A percentile compares a stretch with the other conserved stretches of the same genome.
Evolutionary conservation across 2,329 filamentous ascomycete genomes (phyloP).

Genomic region (Aspergillus tubingensis): DNA sequence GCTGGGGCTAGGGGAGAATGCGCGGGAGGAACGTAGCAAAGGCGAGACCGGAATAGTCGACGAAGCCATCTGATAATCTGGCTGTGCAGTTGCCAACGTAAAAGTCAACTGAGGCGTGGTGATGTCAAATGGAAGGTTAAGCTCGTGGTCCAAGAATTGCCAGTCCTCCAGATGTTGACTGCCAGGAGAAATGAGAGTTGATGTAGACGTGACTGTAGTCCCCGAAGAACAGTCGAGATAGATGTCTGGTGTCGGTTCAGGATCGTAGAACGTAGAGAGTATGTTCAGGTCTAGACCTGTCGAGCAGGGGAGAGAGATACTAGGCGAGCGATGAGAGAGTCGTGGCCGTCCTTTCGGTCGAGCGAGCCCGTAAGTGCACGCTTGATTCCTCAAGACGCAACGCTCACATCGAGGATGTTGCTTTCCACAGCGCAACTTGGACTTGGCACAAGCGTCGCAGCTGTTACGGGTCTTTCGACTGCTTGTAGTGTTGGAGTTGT

Average conservation of each 20-base stretch:
- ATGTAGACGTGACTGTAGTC: no score
- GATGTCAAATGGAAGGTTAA: background rate
- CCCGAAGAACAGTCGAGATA: background rate
- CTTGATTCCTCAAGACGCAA: background rate
- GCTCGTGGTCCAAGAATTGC: background rate
- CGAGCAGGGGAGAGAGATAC: background rate
- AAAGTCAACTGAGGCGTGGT: background rate
- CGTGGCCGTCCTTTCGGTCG: background rate
- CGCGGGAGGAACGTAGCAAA: no score
- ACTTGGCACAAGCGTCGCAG: slow-evolving; percentile 5
- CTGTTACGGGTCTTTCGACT: background rate
- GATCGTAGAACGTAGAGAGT: background rate
- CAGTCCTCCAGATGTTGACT: background rate
- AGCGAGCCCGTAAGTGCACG: background rate
- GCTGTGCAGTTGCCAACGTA: no score
- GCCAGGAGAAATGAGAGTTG: background rate
- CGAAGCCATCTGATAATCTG: no score
- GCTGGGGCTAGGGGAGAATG: no score
- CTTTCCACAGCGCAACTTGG: background rate
- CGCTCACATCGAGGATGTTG: background rate
- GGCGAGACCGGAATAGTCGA: no score
- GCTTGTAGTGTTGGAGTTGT: background rate
- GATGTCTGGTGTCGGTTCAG: background rate
- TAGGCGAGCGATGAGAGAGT: background rate
- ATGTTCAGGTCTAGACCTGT: background rate